Evolutionary conservation across 1,284 basidiomycete species (phyloP).

Genomic region (Coniferiporia sulphurascens): DNA sequence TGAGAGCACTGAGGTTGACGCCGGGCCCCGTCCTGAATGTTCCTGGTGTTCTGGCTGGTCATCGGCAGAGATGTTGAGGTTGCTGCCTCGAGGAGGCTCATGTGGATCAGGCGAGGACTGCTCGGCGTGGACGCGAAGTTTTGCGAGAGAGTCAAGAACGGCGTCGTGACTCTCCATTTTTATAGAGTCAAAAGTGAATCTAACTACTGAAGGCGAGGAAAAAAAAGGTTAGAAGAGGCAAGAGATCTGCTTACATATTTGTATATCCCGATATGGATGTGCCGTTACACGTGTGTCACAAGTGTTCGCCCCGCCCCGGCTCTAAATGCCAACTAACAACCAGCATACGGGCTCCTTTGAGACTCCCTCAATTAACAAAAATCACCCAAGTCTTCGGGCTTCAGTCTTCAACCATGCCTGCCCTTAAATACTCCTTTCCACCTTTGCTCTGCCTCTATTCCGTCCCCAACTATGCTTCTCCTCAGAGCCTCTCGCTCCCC

Average conservation of each 20-base stretch:
- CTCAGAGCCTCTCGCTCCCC: constrained; percentile 10
- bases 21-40: not conserved
- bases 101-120: constrained; percentile 7
- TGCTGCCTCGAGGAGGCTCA: constrained; percentile 11
- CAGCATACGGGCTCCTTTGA: not conserved
- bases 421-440: constrained; percentile 7
- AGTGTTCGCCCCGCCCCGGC: too few relatives aligned
- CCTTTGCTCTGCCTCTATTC: not conserved
- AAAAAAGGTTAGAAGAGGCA: constrained; percentile 4
- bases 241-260: not conserved
- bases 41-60: not conserved
- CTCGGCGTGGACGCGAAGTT: constrained; percentile 16
- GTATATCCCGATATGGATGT: not conserved
- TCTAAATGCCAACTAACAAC: not conserved
- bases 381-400: not conserved
- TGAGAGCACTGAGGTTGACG: constrained; percentile 7
- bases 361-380: not conserved
- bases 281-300: too few relatives aligned
- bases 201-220: not conserved
- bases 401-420: not conserved
- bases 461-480: constrained; percentile 6
- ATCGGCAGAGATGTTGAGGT: not conserved
- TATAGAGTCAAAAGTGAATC: not conserved
- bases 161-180: constrained; percentile 14
- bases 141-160: constrained; percentile 14